phyloP scores from a whole-genome alignment of 129 eudicot species.

The Centrapalus pauciflorus region DNA sequence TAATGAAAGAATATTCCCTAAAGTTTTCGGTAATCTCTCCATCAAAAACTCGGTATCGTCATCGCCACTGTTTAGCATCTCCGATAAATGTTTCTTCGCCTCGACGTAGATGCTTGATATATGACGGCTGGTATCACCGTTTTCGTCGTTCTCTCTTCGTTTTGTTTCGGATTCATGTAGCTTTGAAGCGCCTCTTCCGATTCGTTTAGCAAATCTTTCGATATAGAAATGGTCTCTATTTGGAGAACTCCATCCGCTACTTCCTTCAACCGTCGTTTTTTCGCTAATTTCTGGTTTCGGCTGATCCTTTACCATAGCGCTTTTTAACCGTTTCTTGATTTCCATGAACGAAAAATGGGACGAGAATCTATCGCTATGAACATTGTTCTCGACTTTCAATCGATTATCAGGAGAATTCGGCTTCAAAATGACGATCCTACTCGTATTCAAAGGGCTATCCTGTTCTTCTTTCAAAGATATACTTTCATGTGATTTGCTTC shows the following conservation, averaged over 20 bases:
- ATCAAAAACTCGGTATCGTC: slow-evolving; percentile 37
- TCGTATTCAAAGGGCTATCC: background rate
- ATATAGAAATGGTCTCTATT: slow-evolving; percentile 77
- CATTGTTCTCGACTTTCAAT: slow-evolving; percentile 23
- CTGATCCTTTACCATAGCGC: slow-evolving; percentile 66
- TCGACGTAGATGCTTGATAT: slow-evolving; percentile 59
- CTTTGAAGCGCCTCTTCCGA: slow-evolving; percentile 38
- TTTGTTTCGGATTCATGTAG: slow-evolving; percentile 26
- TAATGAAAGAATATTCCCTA: slow-evolving; percentile 64
- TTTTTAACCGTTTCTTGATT: slow-evolving; percentile 27
- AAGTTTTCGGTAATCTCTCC: slow-evolving; percentile 48
- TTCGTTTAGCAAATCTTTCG: slow-evolving; percentile 49
- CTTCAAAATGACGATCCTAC: slow-evolving; percentile 74
- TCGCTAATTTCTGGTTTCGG: slow-evolving; percentile 25
- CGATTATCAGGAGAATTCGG: slow-evolving; percentile 51
- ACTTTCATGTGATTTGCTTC: slow-evolving; percentile 64
- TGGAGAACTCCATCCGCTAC: slow-evolving; percentile 73
- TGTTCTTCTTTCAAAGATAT: slow-evolving; percentile 27
- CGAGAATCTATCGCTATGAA: slow-evolving; percentile 32
- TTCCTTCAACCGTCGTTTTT: slow-evolving; percentile 49
- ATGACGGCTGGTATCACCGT: slow-evolving; percentile 11
- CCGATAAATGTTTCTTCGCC: slow-evolving; percentile 89
- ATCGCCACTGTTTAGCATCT: slow-evolving; percentile 58
- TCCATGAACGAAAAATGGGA: slow-evolving; percentile 69
- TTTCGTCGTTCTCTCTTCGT: slow-evolving; percentile 24